Evolutionary conservation across 306 rosid genomes (phyloP).

Genomic region (Luffa aegyptiaca): DNA sequence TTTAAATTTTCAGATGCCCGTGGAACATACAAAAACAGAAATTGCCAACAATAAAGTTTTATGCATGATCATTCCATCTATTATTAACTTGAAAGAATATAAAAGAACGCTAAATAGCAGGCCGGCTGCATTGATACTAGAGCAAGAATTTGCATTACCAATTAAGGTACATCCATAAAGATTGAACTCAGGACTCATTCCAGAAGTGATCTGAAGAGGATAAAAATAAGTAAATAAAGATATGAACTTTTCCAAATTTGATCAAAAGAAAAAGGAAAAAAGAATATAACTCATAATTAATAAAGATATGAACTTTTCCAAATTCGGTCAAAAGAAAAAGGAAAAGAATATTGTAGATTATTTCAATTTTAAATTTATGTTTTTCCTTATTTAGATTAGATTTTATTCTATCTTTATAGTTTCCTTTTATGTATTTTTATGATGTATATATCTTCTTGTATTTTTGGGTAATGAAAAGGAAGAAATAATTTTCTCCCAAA

Average conservation of each 20-base stretch:
- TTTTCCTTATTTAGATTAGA: too few species aligned
- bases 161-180: constrained; percentile 78
- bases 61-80: background rate
- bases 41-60: background rate
- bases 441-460: too few species aligned
- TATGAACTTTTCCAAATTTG: background rate
- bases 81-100: constrained; percentile 1
- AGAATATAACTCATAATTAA: background rate
- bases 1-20: background rate
- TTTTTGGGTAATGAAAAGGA: too few species aligned
- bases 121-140: constrained; percentile 1
- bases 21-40: background rate
- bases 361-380: too few species aligned
- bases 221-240: constrained; percentile 2
- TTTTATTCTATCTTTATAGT: too few species aligned
- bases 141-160: constrained; percentile 33
- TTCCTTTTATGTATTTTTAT: too few species aligned
- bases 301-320: too few species aligned
- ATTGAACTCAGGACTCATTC: constrained; percentile 82
- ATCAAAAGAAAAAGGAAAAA: background rate
- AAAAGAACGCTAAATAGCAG: background rate
- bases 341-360: too few species aligned
- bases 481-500: too few species aligned
- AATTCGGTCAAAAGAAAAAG: too few species aligned
- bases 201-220: constrained; percentile 67